A percentile compares a stretch with the other conserved stretches of the same genome.
Conservation (phyloP, 2,329 filamentous ascomycete species). For the Fusarium sarcochroum region DNA sequence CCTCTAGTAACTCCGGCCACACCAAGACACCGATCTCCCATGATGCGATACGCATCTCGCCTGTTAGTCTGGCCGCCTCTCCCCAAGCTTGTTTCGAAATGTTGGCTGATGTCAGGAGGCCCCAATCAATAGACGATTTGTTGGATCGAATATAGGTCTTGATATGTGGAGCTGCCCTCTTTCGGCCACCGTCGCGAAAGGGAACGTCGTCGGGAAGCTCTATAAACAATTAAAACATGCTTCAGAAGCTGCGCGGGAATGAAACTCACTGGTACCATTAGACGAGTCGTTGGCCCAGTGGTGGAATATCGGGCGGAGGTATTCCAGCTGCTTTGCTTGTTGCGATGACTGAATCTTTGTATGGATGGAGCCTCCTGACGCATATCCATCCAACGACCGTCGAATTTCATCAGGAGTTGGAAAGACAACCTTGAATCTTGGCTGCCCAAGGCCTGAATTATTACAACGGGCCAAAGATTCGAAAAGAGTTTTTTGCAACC, state of each 20-base stretch:
- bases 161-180: slow-evolving; percentile 85
- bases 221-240: slow-evolving; percentile 29
- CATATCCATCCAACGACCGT: slow-evolving; percentile 81
- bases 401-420: slow-evolving; percentile 86
- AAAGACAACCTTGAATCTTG: slow-evolving; percentile 80
- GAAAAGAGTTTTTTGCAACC: slow-evolving; percentile 78
- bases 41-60: slow-evolving; percentile 79
- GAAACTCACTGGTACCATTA: slow-evolving; percentile 52
- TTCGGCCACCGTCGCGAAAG: slow-evolving; percentile 68
- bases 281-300: slow-evolving; percentile 79
- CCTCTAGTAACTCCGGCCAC: slow-evolving; percentile 76
- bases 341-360: slow-evolving; percentile 79
- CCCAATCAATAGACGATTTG: slow-evolving; percentile 80
- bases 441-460: slow-evolving; percentile 42
- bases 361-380: slow-evolving; percentile 84
- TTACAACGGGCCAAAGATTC: slow-evolving; percentile 58
- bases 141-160: slow-evolving; percentile 86
- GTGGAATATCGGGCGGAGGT: slow-evolving; percentile 77
- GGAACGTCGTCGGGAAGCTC: slow-evolving; percentile 45
- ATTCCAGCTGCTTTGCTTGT: slow-evolving; percentile 81
- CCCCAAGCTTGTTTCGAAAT: slow-evolving; percentile 93
- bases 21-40: slow-evolving; percentile 89
- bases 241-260: background rate
- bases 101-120: slow-evolving; percentile 90
- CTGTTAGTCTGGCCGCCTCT: slow-evolving; percentile 67